Evolutionary conservation across 2,329 filamentous ascomycete genomes (phyloP), one percentile per base, ranked within the genome.

Genomic region (Talaromyces sp.): DNA sequence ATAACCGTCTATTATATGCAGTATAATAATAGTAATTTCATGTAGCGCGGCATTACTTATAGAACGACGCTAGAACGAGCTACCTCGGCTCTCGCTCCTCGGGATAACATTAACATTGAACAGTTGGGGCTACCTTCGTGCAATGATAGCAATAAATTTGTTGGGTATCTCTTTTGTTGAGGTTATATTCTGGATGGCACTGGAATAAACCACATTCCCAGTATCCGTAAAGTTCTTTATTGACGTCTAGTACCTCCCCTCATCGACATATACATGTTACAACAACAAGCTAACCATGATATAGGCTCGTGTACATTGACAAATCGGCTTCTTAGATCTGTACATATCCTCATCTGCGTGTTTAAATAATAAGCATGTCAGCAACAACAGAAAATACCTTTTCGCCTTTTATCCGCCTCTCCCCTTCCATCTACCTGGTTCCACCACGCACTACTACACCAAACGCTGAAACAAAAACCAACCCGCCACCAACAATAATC

Each of bases 391-490:
- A 59, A 52, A 47, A 52, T 40, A 42, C 52, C 18, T 53, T 62
- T 16, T 33, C 56, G 8, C 40, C 51, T n/a, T 62, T 52, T 16
- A 53, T 14, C 34, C 69, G 69, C 57, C 69, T 82, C 16, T 74
- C 72, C 9, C 68, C 72, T 4, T 73, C 75, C 1, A 69, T 79
- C 47, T 79, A 76, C 64, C 63, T 78, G 56, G 72, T 75, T 56
- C 72, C 79, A 54, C 70, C 75, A 33, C 59, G 65, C 31, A 50
- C 12, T 12, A 8, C 23, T 31, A 33, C n/a, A n/a, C n/a, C 51
- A 30, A 47, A 23, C 16, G 2, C 34, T 16, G 27, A 16, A 47
- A 57, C 31, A 12, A 50, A 64, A 30, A 33, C 67, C 50, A 62
- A 51, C 16, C 47, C 40, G 9, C 63, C 65, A 4, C 72, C 73